A percentile compares a stretch with the other conserved stretches of the same genome.
phyloP scores from a whole-genome alignment of 306 rosid species.

The Trichosanthes truncata region DNA sequence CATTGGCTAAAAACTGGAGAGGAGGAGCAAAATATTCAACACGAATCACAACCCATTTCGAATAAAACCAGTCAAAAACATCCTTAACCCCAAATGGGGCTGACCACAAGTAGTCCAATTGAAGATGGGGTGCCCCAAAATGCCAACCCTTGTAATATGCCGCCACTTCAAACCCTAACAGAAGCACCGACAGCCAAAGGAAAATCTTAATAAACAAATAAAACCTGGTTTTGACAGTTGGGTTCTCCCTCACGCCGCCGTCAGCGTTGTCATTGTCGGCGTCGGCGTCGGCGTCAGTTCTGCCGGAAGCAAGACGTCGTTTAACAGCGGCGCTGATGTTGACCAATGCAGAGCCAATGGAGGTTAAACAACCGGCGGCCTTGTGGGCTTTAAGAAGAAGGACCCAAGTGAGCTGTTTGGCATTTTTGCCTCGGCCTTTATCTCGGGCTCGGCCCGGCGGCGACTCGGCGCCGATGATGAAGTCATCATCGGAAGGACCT shows the following conservation, averaged over 20 bases:
- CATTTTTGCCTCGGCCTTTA: slow-evolving; percentile 59
- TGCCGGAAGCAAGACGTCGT: slow-evolving; percentile 65
- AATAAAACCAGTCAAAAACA: slow-evolving; percentile 40
- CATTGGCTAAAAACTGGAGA: slow-evolving; percentile 40
- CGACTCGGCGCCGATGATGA: slow-evolving; percentile 31
- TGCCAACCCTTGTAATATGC: slow-evolving; percentile 71
- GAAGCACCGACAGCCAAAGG: slow-evolving; percentile 41
- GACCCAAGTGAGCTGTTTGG: slow-evolving; percentile 85
- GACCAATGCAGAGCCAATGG: slow-evolving; percentile 56
- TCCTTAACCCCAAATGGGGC: slow-evolving; percentile 41
- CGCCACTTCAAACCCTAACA: slow-evolving; percentile 51
- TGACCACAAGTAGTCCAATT: slow-evolving; percentile 28
- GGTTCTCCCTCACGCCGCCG: slow-evolving; percentile 41
- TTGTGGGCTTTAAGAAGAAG: slow-evolving; percentile 77
- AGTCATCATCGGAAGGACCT: slow-evolving; percentile 67
- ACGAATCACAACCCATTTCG: slow-evolving; percentile 47
- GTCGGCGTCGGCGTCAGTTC: slow-evolving; percentile 36
- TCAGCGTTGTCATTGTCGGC: slow-evolving; percentile 11
- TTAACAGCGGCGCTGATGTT: slow-evolving; percentile 41
- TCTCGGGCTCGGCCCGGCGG: slow-evolving; percentile 34
- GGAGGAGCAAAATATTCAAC: slow-evolving; percentile 50
- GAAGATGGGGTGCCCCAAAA: slow-evolving; percentile 32
- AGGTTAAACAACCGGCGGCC: slow-evolving; percentile 74
- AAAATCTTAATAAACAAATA: slow-evolving; percentile 52
- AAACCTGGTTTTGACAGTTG: slow-evolving; percentile 43